phyloP scores from a whole-genome alignment of 768 basidiomycete genomes.

The Bullera alba region DNA sequence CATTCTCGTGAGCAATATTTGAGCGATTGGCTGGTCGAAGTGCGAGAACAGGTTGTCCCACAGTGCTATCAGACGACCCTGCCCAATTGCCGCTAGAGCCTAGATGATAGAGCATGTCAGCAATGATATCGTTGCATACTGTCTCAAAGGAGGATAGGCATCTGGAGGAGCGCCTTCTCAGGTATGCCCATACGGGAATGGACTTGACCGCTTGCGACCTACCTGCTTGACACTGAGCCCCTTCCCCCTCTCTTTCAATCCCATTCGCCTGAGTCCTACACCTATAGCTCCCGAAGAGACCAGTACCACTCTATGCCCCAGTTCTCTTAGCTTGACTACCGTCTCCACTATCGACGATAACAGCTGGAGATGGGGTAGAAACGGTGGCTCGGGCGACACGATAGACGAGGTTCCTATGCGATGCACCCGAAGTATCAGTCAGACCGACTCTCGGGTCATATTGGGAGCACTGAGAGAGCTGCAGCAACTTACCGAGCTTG shows the following conservation, averaged over 20 bases:
- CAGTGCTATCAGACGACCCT: slow-evolving; percentile 88
- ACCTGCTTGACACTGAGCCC: slow-evolving; percentile 86
- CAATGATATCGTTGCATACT: neutral
- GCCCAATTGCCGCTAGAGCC: slow-evolving; percentile 95
- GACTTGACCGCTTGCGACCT: slow-evolving; percentile 27
- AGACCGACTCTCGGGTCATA: neutral
- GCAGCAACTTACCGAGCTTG: slow-evolving; percentile 61
- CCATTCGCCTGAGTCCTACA: slow-evolving; percentile 88
- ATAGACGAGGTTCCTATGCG: slow-evolving; percentile 84
- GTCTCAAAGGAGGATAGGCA: neutral
- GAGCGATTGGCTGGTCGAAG: slow-evolving; percentile 89
- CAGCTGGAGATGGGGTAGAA: slow-evolving; percentile 82
- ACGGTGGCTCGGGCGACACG: slow-evolving; percentile 78
- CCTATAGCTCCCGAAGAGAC: slow-evolving; percentile 98
- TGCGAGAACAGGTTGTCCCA: slow-evolving; percentile 97
- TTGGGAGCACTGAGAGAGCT: neutral
- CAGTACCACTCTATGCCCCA: slow-evolving; percentile 89
- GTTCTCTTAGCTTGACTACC: slow-evolving; percentile 63
- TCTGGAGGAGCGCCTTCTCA: neutral
- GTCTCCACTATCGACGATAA: slow-evolving; percentile 90
- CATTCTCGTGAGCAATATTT: slow-evolving; percentile 84
- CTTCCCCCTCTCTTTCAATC: slow-evolving; percentile 69
- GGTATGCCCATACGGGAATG: neutral
- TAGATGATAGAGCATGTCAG: slow-evolving; percentile 43
- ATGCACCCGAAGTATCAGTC: slow-evolving; percentile 5